Conservation (phyloP, 2,329 filamentous ascomycete genomes). For the Xylariomycetidae sp. region DNA sequence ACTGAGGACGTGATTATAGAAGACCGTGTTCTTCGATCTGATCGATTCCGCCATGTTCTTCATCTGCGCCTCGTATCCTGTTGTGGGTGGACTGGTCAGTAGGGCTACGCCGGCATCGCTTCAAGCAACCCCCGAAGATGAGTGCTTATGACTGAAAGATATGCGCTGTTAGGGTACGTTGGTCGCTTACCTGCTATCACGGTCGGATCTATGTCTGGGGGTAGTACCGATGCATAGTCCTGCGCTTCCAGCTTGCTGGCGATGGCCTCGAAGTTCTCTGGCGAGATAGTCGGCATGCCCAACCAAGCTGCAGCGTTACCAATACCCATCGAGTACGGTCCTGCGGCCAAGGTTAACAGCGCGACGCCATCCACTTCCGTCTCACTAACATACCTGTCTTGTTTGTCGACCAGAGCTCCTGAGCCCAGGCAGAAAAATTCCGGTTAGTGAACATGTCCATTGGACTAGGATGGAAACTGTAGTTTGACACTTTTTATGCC, state of each 20-base stretch:
- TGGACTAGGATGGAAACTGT: constrained; percentile 23
- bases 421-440: constrained; percentile 23
- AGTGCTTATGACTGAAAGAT: too few relatives aligned
- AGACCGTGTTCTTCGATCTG: constrained; percentile 29
- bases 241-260: constrained; percentile 27
- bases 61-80: constrained; percentile 35
- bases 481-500: constrained; percentile 18
- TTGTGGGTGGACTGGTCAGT: too few relatives aligned
- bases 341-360: too few relatives aligned
- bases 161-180: too few relatives aligned
- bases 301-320: constrained; percentile 32
- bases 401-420: constrained; percentile 23
- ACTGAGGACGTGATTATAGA: constrained; percentile 30
- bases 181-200: constrained; percentile 24
- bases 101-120: too few relatives aligned
- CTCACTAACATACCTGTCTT: constrained; percentile 17
- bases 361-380: too few relatives aligned
- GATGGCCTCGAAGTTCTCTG: constrained; percentile 25
- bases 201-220: constrained; percentile 24
- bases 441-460: constrained; percentile 20
- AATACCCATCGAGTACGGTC: constrained; percentile 29
- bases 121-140: too few relatives aligned
- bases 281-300: constrained; percentile 30
- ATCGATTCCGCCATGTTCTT: constrained; percentile 30
- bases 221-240: constrained; percentile 28